Base-by-base conservation (phyloP, 495 filamentous ascomycete genomes). In the Aspergillus bertholletiae region DNA sequence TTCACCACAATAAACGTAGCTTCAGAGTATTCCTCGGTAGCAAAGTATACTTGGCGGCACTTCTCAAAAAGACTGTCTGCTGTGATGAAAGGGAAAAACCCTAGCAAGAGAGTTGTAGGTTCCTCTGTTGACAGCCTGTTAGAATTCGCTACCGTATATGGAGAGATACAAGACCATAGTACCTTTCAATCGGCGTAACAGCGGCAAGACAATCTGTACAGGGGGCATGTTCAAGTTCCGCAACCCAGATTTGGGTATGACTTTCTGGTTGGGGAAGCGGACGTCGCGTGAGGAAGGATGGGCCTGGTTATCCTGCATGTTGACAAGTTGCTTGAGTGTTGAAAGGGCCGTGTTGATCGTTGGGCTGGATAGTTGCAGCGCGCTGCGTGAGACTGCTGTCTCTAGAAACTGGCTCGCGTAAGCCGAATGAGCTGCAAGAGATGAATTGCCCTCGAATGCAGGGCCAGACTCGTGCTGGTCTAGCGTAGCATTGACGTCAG, bases 371-470 rank as follows among this genome's bases (percentile, higher is more conserved):
- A 74, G 63, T 45, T 74, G 73, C 2, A 80, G 66, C 1, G 79
- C 67, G 28, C 78, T 75, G 45, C 75, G 72, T 21, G 79, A 75
- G 18, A 88, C 82, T 15, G 81, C 81, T 23, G 79, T 75, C 55
- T 86, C 77, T 23, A 86, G 74, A 53, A 86, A 83, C 56, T 83
- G 72, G 51, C 79, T 82, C 5, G 85, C 85, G 63, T 85, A 85
- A 2, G 72, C 81, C 1, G 84, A 84, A 53, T 88, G 85, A 15
- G 80, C 75, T 7, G 80, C 70, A 26, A 88, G 67, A 13, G 83
- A 84, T 0, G 83, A 82, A 58, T 78, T 76, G 7, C 83, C 84
- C 50, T 86, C 84, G 46, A 87, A 86, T 1, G 72, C 72, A 17
- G 71, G 67, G n/a, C 67, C 77, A 5, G 60, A 51, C 30, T 75